Evolutionary conservation across 768 basidiomycete species (phyloP), one percentile per base, ranked within the genome.

Genomic region (Porpolomopsis calyptriformis): DNA sequence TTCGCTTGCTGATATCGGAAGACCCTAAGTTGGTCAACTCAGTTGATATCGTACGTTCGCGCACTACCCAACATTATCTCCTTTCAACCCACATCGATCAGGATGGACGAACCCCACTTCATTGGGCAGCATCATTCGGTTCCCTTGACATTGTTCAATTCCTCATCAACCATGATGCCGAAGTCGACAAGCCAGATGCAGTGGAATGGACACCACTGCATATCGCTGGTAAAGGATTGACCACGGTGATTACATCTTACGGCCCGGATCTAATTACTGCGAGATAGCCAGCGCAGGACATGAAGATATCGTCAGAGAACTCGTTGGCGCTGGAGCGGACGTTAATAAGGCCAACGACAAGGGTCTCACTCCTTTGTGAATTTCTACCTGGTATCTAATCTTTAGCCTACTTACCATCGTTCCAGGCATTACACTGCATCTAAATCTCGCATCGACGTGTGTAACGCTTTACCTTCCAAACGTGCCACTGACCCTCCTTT

Each of bases 401-500:
- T 26, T 37, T 33, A 42, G 12, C 19, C 40, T 47, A 24, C 52
- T 52, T 51, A 46, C 40, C 56, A 43, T 49, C 45, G 36, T 56
- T 36, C 31, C 47, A 94, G 90, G 55, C 89, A 93, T 64, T 94
- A 94, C 57, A 89, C 90, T 23, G 91, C 90, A 37, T 94, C 90
- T 24, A 93, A 92, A 61, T 83, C 89, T 46, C 84, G 80, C 36
- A 76, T 90, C 51, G 85, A 89, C 57, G 89, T 86, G 60, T 57
- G 66, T 55, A 62, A 54, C 29, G 29, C 14, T 7, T 14, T 31
- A 7, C 56, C 56, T 59, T 40, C 49, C 53, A 57, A 49, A 48
- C 51, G 52, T 51, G 49, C 47, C 46, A 57, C 39, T 43, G 14
- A 22, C 26, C 22, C 29, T 51, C 52, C 50, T 39, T 44, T 43